Conservation (phyloP, 192 early-diverging fungal genomes). For the Rhizoclosmatium sp. region DNA sequence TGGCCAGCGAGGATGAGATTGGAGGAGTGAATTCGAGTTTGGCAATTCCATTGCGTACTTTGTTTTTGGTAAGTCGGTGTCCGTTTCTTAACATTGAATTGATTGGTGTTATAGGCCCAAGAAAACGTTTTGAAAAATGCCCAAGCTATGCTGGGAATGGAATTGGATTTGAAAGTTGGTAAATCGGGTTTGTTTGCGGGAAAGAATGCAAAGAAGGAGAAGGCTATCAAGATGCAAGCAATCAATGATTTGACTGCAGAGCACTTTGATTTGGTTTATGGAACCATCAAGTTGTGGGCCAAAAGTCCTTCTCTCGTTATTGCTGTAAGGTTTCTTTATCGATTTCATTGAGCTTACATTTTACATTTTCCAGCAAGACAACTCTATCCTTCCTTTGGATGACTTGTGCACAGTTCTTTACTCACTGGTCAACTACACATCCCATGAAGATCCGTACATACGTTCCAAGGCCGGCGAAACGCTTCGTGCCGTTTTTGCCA, state of each 20-base stretch:
- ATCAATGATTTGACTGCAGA: constrained; percentile 66
- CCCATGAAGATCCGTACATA: constrained; percentile 74
- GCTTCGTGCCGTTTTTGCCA: constrained; percentile 76
- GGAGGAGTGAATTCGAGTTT: constrained; percentile 58
- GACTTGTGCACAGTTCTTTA: constrained; percentile 78
- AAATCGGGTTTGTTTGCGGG: constrained; percentile 34
- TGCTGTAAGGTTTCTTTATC: constrained; percentile 54
- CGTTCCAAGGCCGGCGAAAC: constrained; percentile 75
- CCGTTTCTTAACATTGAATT: constrained; percentile 28
- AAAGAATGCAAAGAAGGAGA: constrained; percentile 53
- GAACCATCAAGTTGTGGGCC: constrained; percentile 78
- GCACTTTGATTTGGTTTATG: constrained; percentile 80
- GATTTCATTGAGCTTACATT: not conserved
- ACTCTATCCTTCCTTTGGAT: constrained; percentile 67
- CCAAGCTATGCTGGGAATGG: constrained; percentile 17
- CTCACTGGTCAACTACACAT: constrained; percentile 77
- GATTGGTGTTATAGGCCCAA: constrained; percentile 20
- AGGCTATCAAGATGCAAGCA: constrained; percentile 48
- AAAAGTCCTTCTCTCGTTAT: constrained; percentile 80
- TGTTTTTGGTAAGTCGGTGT: constrained; percentile 64
- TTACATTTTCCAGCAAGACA: constrained; percentile 62
- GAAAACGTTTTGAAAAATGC: constrained; percentile 31
- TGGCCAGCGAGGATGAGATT: constrained; percentile 71
- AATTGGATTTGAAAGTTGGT: constrained; percentile 34
- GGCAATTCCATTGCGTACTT: constrained; percentile 63